Conservation (phyloP, 2,329 filamentous ascomycete genomes). For the Colletotrichum liriopes region DNA sequence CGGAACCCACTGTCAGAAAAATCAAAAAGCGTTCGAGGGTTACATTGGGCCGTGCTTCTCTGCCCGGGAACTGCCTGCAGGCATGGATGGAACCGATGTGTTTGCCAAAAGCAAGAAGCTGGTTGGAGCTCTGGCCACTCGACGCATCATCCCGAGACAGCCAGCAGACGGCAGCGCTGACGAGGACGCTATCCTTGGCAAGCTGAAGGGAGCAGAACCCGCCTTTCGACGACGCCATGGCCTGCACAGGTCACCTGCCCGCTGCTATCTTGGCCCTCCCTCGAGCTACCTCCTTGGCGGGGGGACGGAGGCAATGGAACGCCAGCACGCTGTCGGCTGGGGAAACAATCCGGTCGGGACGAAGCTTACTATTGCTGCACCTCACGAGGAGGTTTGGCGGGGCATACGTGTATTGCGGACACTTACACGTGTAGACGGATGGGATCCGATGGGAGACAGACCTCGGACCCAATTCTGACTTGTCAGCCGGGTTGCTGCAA, state of each 20-base stretch:
- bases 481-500: slow-evolving; percentile 21
- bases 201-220: background rate
- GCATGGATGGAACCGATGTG: background rate
- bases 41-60: background rate
- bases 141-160: background rate
- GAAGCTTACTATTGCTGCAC: slow-evolving; percentile 4
- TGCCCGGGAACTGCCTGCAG: slow-evolving; percentile 4
- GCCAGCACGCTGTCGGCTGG: slow-evolving; percentile 13
- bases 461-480: background rate
- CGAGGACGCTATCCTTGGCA: slow-evolving; percentile 5
- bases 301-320: background rate
- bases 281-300: background rate
- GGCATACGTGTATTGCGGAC: slow-evolving; percentile 15
- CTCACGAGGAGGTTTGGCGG: slow-evolving; percentile 1
- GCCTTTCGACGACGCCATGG: background rate
- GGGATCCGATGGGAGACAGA: slow-evolving; percentile 1
- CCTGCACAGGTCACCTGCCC: background rate
- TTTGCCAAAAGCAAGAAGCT: slow-evolving; percentile 12
- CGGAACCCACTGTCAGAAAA: background rate
- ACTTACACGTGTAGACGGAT: background rate
- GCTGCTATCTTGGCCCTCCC: background rate
- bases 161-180: slow-evolving; percentile 7
- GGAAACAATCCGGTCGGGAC: background rate
- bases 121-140: slow-evolving; percentile 12
- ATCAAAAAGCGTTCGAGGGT: background rate